Evolutionary conservation across 345 rosid genomes (phyloP).

Genomic region (Sonneratia alba): DNA sequence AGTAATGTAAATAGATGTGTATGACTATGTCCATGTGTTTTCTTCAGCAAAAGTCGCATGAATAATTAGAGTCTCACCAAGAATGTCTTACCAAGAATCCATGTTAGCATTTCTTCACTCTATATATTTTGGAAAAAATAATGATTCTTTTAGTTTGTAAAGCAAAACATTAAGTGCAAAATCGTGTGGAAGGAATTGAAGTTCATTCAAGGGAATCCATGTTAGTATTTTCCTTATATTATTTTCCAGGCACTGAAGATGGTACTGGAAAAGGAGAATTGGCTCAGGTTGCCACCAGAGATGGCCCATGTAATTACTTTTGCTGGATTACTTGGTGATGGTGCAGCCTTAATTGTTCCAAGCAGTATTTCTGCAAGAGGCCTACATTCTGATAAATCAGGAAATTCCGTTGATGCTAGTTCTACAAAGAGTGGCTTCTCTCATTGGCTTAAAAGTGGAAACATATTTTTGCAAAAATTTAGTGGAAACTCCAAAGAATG

Average conservation of each 20-base stretch:
- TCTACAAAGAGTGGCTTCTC: constrained; percentile 63
- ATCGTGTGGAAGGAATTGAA: background rate
- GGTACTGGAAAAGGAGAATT: constrained; percentile 96
- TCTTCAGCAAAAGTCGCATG: background rate
- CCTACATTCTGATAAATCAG: constrained; percentile 37
- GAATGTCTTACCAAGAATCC: background rate
- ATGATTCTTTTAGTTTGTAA: background rate
- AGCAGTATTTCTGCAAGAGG: constrained; percentile 37
- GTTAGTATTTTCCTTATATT: constrained; percentile 1
- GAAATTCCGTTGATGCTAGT: constrained; percentile 25
- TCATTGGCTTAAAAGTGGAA: constrained; percentile 69
- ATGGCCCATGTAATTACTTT: constrained; percentile 62
- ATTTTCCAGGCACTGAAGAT: constrained; percentile 77
- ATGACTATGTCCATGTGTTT: background rate
- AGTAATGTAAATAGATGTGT: background rate
- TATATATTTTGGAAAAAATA: background rate
- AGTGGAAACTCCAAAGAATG: constrained; percentile 28
- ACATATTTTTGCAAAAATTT: constrained; percentile 68
- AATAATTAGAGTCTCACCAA: background rate
- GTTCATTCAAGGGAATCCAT: background rate
- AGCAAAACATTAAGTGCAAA: background rate
- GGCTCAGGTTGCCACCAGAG: constrained; percentile 71
- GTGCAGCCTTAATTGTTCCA: constrained; percentile 70
- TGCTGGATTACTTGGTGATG: constrained; percentile 94
- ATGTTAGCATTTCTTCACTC: too few relatives aligned